A percentile compares a stretch with the other conserved stretches of the same genome.
phyloP scores from a whole-genome alignment of 2,329 filamentous ascomycete species.

The Emmonsiellopsis sp. region DNA sequence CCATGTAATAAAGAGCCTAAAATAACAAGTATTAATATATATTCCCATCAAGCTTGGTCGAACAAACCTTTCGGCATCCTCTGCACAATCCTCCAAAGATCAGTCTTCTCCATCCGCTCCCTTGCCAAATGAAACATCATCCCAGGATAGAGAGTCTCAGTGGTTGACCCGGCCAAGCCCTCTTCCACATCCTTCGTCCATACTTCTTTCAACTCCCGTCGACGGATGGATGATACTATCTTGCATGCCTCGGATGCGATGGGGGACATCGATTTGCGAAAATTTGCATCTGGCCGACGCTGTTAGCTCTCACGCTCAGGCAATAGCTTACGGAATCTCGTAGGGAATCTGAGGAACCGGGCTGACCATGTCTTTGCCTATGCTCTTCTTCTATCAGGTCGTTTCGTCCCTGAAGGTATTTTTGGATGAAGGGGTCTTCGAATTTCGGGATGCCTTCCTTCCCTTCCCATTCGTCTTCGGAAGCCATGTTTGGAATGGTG shows the following conservation, averaged over 20 bases:
- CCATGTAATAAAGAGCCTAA: slow-evolving; percentile 61
- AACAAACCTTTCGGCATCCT: slow-evolving; percentile 67
- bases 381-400: slow-evolving; percentile 9
- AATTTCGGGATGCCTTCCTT: background rate
- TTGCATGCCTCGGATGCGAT: slow-evolving; percentile 66
- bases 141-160: slow-evolving; percentile 64
- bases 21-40: background rate
- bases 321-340: background rate
- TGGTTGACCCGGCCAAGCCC: slow-evolving; percentile 33
- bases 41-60: background rate
- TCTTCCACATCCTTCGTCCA: slow-evolving; percentile 71
- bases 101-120: slow-evolving; percentile 70
- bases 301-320: background rate
- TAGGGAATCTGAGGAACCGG: background rate
- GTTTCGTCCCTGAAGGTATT: slow-evolving; percentile 4
- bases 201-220: slow-evolving; percentile 62
- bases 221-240: slow-evolving; percentile 71
- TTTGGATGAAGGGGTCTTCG: background rate
- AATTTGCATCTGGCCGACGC: slow-evolving; percentile 17
- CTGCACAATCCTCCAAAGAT: slow-evolving; percentile 74
- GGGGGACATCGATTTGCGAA: slow-evolving; percentile 54
- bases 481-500: background rate
- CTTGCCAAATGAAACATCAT: slow-evolving; percentile 91
- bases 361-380: slow-evolving; percentile 8
- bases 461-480: background rate